Conservation (phyloP, 176 grass and related monocot genomes). For the Aegilops umbellulata region DNA sequence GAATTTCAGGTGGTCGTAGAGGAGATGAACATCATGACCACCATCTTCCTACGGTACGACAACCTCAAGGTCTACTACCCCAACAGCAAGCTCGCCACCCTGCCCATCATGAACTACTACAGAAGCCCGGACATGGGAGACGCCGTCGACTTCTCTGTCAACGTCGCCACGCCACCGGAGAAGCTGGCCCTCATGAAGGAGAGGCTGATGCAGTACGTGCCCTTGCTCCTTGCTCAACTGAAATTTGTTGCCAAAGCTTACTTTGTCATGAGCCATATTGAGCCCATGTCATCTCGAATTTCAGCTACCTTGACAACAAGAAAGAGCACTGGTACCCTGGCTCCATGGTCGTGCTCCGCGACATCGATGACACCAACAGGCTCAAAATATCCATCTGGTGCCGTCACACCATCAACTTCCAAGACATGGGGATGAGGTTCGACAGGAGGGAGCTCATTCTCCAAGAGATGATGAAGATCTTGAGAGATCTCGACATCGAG, state of each 20-base stretch:
- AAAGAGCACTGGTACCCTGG: constrained; percentile 93
- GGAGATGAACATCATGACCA: constrained; percentile 99
- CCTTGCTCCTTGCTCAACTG: neutral
- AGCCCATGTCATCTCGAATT: neutral
- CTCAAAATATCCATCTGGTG: constrained; percentile 83
- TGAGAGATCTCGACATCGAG: constrained; percentile 87
- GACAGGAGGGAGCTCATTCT: constrained; percentile 77
- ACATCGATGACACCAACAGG: constrained; percentile 81
- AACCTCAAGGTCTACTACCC: constrained; percentile 91
- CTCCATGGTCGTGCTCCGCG: constrained; percentile 69
- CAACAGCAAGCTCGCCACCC: constrained; percentile 67
- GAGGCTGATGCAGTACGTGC: constrained; percentile 62
- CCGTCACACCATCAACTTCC: constrained; percentile 89
- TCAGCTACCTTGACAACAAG: constrained; percentile 90
- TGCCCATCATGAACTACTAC: constrained; percentile 92
- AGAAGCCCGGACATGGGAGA: constrained; percentile 98
- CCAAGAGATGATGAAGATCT: constrained; percentile 83
- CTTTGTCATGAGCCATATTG: neutral
- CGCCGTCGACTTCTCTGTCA: constrained; percentile 69
- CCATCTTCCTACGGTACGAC: constrained; percentile 84
- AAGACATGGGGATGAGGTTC: constrained; percentile 79
- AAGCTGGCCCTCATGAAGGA: constrained; percentile 91
- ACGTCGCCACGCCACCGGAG: constrained; percentile 75
- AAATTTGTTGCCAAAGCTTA: neutral
- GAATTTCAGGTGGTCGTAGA: constrained; percentile 74